Evolutionary conservation across 2,329 filamentous ascomycete species (phyloP).

Genomic region (Ophiostoma sp.): DNA sequence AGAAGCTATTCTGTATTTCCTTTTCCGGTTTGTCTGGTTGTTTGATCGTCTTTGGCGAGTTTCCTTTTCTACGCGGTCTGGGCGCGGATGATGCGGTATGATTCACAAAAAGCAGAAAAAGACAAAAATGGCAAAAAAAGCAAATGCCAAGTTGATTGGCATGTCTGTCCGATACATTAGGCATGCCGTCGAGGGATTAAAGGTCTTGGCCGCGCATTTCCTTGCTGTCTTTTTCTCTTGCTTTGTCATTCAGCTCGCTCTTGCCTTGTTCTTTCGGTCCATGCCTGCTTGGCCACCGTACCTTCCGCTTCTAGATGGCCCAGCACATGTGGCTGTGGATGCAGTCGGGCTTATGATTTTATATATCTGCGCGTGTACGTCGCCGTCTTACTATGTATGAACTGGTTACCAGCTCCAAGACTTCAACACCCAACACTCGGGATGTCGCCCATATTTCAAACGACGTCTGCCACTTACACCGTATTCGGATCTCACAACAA

Average conservation of each 20-base stretch:
- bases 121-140: no score
- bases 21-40: background rate
- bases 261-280: background rate
- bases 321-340: background rate
- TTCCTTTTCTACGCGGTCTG: background rate
- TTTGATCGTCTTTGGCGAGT: background rate
- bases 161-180: no score
- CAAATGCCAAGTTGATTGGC: no score
- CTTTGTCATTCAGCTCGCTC: background rate
- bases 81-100: conserved; percentile 1
- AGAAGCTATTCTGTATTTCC: background rate
- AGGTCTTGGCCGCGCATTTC: background rate
- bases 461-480: conserved; percentile 11
- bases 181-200: background rate
- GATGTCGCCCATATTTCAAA: background rate
- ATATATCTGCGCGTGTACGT: background rate
- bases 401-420: background rate
- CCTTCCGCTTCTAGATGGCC: background rate
- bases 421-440: background rate
- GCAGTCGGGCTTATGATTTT: background rate
- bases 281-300: background rate
- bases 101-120: background rate
- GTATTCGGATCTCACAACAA: conserved; percentile 8
- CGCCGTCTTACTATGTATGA: background rate
- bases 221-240: background rate